Conservation (phyloP, 2,329 filamentous ascomycete species). For the Delphinella strobiligena region DNA sequence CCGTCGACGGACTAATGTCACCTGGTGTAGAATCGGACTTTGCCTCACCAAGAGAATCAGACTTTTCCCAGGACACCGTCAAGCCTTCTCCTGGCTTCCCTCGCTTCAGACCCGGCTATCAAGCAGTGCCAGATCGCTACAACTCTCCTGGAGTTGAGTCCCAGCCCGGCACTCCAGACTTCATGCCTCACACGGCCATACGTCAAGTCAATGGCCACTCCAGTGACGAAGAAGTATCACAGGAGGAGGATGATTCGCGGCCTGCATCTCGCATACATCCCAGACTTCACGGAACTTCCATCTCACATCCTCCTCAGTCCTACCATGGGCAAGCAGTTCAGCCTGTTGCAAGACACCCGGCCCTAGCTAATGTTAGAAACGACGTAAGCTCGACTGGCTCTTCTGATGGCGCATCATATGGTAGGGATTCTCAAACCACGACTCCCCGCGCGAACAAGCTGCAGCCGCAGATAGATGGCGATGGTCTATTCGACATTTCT, state of each 20-base stretch:
- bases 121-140: constrained; percentile 9
- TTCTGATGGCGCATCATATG: constrained; percentile 11
- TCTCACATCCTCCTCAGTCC: background rate
- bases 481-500: constrained; percentile 20
- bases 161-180: constrained; percentile 6
- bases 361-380: constrained; percentile 1
- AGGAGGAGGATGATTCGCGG: background rate
- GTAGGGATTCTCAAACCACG: constrained; percentile 13
- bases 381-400: constrained; percentile 11
- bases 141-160: constrained; percentile 7
- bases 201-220: constrained; percentile 6
- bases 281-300: background rate
- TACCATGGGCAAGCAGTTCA: background rate
- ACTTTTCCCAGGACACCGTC: constrained; percentile 4
- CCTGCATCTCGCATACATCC: background rate
- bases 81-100: constrained; percentile 7
- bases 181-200: constrained; percentile 5
- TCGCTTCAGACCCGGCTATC: constrained; percentile 10
- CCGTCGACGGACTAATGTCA: constrained; percentile 19
- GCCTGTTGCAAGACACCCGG: constrained; percentile 2
- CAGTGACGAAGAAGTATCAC: constrained; percentile 5
- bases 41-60: constrained; percentile 6
- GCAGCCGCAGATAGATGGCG: constrained; percentile 6
- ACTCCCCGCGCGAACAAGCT: constrained; percentile 14
- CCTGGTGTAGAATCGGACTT: constrained; percentile 6